Evolutionary conservation across 2,329 filamentous ascomycete species (phyloP), one percentile per base, ranked within the genome.

Genomic region (Anthostomella pinea): DNA sequence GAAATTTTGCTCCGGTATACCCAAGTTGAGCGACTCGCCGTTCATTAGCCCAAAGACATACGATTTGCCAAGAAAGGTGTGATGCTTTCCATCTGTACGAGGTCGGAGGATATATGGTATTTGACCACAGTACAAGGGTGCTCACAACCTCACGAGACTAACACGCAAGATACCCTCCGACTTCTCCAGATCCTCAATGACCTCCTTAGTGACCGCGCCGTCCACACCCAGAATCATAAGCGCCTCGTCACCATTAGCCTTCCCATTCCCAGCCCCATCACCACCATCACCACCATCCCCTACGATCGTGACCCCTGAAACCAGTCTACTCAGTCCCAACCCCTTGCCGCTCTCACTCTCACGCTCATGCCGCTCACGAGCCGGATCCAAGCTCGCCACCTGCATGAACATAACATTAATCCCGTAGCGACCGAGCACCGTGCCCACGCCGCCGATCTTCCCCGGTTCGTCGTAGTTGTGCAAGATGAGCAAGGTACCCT

Each of bases 361-460:
- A 6, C 13, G 7, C 28, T 39, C 35, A 38, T 29, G 43, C 8
- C 29, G 18, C 20, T 20, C 31, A 14, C 36, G 33, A 25, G 37
- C 39, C 23, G 40, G 21, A 26, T 53, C 53, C 44, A 85, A 58
- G 11, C 70, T 68, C 3, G 74, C 75, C 2, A 90, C 86, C 54
- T 78, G 81, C 86, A 90, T 91, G 57, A 82, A 88, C 30, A 75
- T 75, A 58, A 90, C 87, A 54, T 91, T 91, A 33, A 91, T 79
- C 0, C 77, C 79, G 21, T 83, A 75, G 27, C 71, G 71, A 0
- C 86, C 86, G 18, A 90, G 64, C 35, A 79, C 71, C 41, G 72
- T 79, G 0, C 86, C 86, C 3, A 91, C 85, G 27, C 80, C 78
- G 3, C 86, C 86, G 57, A 91, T 90, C 70, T 88, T 89, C n/a